Base-by-base conservation (phyloP, 2,329 filamentous ascomycete species). In the Hawksworthiomyces lignivorus region DNA sequence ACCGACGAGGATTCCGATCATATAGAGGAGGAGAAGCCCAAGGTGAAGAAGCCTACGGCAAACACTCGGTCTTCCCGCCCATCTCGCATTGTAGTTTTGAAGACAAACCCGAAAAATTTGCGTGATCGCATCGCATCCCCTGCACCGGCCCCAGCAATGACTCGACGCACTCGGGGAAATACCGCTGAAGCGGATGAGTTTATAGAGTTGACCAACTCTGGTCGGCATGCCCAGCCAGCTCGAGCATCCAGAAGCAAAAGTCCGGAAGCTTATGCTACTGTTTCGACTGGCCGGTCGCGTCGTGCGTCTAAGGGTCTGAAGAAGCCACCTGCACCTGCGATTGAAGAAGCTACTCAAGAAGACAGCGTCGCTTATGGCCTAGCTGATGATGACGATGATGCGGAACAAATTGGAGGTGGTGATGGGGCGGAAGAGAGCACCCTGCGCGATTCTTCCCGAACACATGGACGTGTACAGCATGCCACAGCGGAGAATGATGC, bases 121-220 rank as follows among this genome's bases (percentile, higher is more conserved):
- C 46, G 45, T 19, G 39, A 45, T 2, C 32, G 42, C 5, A 15
- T 42, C 1, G 21, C 18, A 9, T 21, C 34, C 48, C 52, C 28
- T 47, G 4, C 50, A 49, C 19, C 54, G 45, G 24, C 52, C 2
- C 40, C 44, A 5, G 18, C 50, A 8, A 46, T 52, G 2, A 65
- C 67, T 29, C 65, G 74, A 26, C 64, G 73, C 50, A 78, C 75
- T 10, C 63, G 75, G 24, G 73, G 71, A 14, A 68, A 62, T 41
- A 76, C 74, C 4, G 74, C 71, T 33, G 74, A 78, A 35, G 63
- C 65, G 0, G 70, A 73, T 22, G 73, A 77, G 32, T 67, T 79
- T 7, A 56, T 79, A 5, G 75, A 80, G 52, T 62, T 82, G 12
- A 73, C 77, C 6, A 73, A 67, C 50, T 81, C 77, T 7, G 78